phyloP scores from a whole-genome alignment of 2,329 filamentous ascomycete species.

The Fusarium austroafricanum region DNA sequence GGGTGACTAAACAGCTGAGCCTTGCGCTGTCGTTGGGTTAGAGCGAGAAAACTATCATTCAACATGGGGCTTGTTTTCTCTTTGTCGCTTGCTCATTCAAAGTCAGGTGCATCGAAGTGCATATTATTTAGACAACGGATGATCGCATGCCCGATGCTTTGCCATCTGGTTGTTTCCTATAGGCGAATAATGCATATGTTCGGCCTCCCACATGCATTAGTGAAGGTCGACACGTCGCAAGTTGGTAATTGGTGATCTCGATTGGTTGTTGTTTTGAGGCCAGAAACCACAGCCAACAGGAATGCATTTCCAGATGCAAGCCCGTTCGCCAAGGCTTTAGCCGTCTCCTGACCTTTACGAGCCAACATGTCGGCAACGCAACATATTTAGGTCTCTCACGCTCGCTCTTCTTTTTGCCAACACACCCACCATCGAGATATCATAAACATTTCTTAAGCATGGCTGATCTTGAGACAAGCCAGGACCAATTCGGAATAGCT shows the following conservation, averaged over 20 bases:
- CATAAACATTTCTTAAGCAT: not conserved
- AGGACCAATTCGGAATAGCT: too few species aligned
- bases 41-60: too few species aligned
- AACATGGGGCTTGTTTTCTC: too few species aligned
- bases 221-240: not conserved
- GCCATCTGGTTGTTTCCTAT: not conserved
- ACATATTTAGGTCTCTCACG: not conserved
- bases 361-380: too few species aligned
- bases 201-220: not conserved
- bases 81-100: too few species aligned
- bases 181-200: not conserved
- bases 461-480: not conserved
- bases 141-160: rapidly evolving
- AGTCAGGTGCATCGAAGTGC: too few species aligned
- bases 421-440: not conserved
- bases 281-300: not conserved
- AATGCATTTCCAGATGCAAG: not conserved
- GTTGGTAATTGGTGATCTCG: rapidly evolving
- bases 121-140: too few species aligned
- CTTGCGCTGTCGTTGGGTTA: too few species aligned
- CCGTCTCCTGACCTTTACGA: not conserved
- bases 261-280: not conserved
- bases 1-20: too few species aligned
- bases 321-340: rapidly evolving
- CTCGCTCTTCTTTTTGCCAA: not conserved